These are phyloP conservation scores for Nannizzia gypsea DNA, from an alignment of 2,329 filamentous ascomycete genomes.

Conservation along the genomic window DNA sequence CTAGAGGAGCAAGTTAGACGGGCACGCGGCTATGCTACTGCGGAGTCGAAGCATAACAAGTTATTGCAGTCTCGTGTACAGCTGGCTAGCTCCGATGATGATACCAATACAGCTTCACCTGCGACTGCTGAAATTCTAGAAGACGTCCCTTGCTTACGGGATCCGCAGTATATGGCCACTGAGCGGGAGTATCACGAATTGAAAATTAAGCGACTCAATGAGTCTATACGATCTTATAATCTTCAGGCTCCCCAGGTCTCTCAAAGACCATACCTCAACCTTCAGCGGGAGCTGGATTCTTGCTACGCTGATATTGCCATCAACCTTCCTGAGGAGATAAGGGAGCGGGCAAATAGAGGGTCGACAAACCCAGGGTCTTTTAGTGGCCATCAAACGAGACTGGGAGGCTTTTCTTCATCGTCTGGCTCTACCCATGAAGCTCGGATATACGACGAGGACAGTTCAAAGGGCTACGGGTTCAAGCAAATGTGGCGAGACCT, in stretches of 20 bases:
- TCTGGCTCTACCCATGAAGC: slow-evolving; percentile 40
- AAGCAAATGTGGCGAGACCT: slow-evolving; percentile 83
- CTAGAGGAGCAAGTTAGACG: slow-evolving; percentile 59
- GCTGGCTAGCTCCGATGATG: neutral
- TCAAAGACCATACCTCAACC: slow-evolving; percentile 80
- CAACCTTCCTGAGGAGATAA: slow-evolving; percentile 58
- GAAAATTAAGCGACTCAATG: slow-evolving; percentile 66
- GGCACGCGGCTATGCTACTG: slow-evolving; percentile 62
- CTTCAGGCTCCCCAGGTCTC: slow-evolving; percentile 85
- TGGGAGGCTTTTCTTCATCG: slow-evolving; percentile 48
- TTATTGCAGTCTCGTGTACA: neutral
- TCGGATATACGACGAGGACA: slow-evolving; percentile 60
- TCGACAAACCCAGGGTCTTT: slow-evolving; percentile 12
- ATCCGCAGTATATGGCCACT: slow-evolving; percentile 59
- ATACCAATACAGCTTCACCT: slow-evolving; percentile 6
- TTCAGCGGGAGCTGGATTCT: slow-evolving; percentile 66
- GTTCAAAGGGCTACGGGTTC: slow-evolving; percentile 65
- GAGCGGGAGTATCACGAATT: slow-evolving; percentile 66
- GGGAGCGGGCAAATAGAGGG: slow-evolving; percentile 48
- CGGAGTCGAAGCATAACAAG: slow-evolving; percentile 34
- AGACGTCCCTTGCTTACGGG: slow-evolving; percentile 57
- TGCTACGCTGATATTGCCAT: slow-evolving; percentile 85
- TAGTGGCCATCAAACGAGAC: slow-evolving; percentile 17
- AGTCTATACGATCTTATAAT: slow-evolving; percentile 76
- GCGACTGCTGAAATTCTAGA: slow-evolving; percentile 20